These are phyloP conservation scores for Claviceps monticola DNA, from an alignment of 2,329 filamentous ascomycete genomes.

Conservation along the genomic window DNA sequence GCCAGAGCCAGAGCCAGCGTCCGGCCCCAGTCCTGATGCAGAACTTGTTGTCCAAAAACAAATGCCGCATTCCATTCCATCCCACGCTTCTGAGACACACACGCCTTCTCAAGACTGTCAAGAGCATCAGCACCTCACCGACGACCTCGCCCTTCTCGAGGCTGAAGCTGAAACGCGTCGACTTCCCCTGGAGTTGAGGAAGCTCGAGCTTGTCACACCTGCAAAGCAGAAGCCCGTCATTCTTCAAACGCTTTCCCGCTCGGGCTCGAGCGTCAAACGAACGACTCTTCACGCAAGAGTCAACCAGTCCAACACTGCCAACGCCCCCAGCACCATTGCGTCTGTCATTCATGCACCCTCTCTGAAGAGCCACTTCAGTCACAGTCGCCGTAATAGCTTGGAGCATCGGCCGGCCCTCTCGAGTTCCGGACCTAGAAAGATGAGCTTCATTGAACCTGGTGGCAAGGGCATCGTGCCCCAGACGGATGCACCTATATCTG, in stretches of 20 bases:
- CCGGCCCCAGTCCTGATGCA: too few relatives aligned
- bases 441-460: slow-evolving; percentile 29
- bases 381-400: slow-evolving; percentile 19
- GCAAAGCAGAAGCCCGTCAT: slow-evolving; percentile 23
- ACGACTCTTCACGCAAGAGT: slow-evolving; percentile 17
- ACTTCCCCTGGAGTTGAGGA: slow-evolving; percentile 35
- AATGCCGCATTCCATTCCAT: background rate
- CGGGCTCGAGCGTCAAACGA: slow-evolving; percentile 26
- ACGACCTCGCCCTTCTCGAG: slow-evolving; percentile 29
- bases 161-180: slow-evolving; percentile 29
- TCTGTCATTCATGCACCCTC: slow-evolving; percentile 23
- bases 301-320: slow-evolving; percentile 18
- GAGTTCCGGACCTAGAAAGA: slow-evolving; percentile 10
- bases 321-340: slow-evolving; percentile 20
- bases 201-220: slow-evolving; percentile 28
- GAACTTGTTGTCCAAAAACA: too few relatives aligned
- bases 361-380: slow-evolving; percentile 18
- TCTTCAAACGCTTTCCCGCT: slow-evolving; percentile 33
- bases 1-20: background rate
- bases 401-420: slow-evolving; percentile 18
- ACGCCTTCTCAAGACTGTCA: background rate
- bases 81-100: background rate
- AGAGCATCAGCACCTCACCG: slow-evolving; percentile 14
- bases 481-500: slow-evolving; percentile 66
- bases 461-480: slow-evolving; percentile 33